Evolutionary conservation across 495 filamentous ascomycete genomes (phyloP), one percentile per base, ranked within the genome.

Genomic region (Penicillium manginii): DNA sequence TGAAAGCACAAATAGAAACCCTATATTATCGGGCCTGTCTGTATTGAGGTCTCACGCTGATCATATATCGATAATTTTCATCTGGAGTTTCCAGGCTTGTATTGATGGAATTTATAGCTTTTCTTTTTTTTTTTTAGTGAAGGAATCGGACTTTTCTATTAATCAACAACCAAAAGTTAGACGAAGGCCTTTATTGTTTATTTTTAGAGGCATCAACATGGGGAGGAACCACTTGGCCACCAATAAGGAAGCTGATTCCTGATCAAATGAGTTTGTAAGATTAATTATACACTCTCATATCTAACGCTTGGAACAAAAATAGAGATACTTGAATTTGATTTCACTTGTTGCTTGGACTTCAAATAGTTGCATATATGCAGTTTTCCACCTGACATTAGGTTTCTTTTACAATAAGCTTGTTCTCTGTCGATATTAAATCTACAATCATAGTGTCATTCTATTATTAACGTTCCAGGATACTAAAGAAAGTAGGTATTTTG

Each of bases 21-120:
- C 37, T 40, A 9, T 15, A 12, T n/a, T 40, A 12, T 40, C 37
- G 15, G 37, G 37, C 14, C 6, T 40, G 37, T 40, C 37, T 40
- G 37, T 40, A 40, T 40, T 40, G 37, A 40, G 37, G 37, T 40
- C 37, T 40, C 37, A 40, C 37, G 37, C 37, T 40, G 14, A 40
- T 40, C 14, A 40, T 40, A 40, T n/a, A 40, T 40, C 37, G 37
- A n/a, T 40, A n/a, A 40, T 40, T 40, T 40, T 40, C 37, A 40
- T 40, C 37, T 40, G 14, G 37, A 40, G 37, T 40, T 40, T 15
- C 37, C 37, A 15, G 37, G 37, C 37, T 40, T 40, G 14, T 40
- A 40, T 40, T 40, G 37, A 40, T 40, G 37, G 37, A 40, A 12
- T 40, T 40, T 40, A 10, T 40, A 40, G 37, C 37, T 40, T 40